Evolutionary conservation across 306 rosid species (phyloP), one percentile per base, ranked within the genome.

Genomic region (Cucurbita pepo): DNA sequence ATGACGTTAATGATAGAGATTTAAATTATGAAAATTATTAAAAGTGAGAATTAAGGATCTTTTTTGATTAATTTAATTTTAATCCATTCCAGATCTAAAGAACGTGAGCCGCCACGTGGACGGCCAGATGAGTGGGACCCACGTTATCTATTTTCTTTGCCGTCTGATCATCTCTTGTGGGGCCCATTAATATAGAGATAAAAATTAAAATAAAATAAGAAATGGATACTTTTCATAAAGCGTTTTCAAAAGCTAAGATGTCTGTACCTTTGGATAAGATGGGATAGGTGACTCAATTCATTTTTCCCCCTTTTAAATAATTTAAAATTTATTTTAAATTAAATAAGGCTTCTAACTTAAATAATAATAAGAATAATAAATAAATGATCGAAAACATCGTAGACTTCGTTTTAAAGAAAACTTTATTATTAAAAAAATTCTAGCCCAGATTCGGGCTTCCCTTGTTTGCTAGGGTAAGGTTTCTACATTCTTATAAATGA

Each of bases 231-330:
- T 67, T 67, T 12, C 21, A 12, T 21, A 44, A 67, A 67, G 72
- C 12, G 18, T 47, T 44, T 11, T 34, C 0, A 44, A 22, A 22
- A 67, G 72, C 22, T 67, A 67, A 67, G 72, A 67, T 67, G 72
- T 67, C 56, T 63, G 72, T 67, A 44, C 41, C 55, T 67, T 67
- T 67, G 72, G 72, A 67, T 67, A 67, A 67, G 56, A 12, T 67
- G 72, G 13, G 14, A n/a, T 40, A 18, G 8, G 2, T n/a, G 2
- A 38, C 6, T 1, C 5, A 13, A 6, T 60, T 12, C 18, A 4
- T 57, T 57, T 50, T 14, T 50, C 8, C 18, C 0, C 6, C 54
- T 50, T 50, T 50, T 50, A 50, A 2, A 50, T 50, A 5, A 50
- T 50, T 2, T 50, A 4, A 50, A 50, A 50, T 4, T 50, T 1